Percentiles rank a stretch among this genome's conserved stretches.
phyloP scores from a whole-genome alignment of 2,329 filamentous ascomycete species.

The Ophidiomyces ophidiicola region DNA sequence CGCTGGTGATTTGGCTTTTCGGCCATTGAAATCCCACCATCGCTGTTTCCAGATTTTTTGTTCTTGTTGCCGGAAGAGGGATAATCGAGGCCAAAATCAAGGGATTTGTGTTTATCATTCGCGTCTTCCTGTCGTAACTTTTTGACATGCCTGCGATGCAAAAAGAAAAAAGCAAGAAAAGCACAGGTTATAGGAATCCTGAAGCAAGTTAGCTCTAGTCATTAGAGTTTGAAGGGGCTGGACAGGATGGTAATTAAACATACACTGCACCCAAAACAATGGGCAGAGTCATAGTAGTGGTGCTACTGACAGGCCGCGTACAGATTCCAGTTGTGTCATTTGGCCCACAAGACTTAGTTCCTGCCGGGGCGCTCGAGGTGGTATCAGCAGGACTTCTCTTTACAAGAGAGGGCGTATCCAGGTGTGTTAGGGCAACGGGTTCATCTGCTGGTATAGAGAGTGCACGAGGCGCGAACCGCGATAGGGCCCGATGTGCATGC shows the following conservation, averaged over 20 bases:
- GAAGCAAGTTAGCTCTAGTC: neutral
- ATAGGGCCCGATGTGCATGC: neutral
- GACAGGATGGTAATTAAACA: constrained; percentile 28
- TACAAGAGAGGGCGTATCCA: constrained; percentile 6
- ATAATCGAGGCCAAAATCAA: constrained; percentile 77
- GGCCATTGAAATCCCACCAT: constrained; percentile 23
- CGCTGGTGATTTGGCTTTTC: constrained; percentile 26
- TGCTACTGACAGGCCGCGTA: constrained; percentile 47
- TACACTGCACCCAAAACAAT: constrained; percentile 61
- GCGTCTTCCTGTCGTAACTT: constrained; percentile 65
- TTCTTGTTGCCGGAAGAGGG: constrained; percentile 22
- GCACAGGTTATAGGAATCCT: constrained; percentile 67
- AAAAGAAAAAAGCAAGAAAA: constrained; percentile 54
- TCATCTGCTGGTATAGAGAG: constrained; percentile 1
- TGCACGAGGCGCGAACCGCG: constrained; percentile 3
- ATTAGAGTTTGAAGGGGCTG: no score
- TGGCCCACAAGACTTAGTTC: constrained; percentile 16
- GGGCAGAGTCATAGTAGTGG: constrained; percentile 48
- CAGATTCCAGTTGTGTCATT: constrained; percentile 31
- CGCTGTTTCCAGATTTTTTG: constrained; percentile 34
- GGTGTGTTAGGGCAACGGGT: neutral
- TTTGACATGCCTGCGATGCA: constrained; percentile 66
- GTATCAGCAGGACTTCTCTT: constrained; percentile 9
- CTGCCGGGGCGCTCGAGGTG: constrained; percentile 1
- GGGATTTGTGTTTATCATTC: constrained; percentile 73